These are phyloP conservation scores for Psidium friedrichsthalianum DNA, from an alignment of 345 rosid genomes.

Conservation along the genomic window DNA sequence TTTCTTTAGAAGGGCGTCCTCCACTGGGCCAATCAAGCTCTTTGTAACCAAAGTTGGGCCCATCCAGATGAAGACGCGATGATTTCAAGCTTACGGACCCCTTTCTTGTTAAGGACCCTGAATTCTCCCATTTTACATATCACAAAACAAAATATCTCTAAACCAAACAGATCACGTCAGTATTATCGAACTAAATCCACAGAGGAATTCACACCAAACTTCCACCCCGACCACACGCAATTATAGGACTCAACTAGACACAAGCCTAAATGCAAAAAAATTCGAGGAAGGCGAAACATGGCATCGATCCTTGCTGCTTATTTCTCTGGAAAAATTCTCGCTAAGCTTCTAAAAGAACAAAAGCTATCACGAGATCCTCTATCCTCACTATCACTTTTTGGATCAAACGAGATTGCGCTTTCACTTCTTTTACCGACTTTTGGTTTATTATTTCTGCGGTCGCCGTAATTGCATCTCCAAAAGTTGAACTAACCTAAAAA, in stretches of 20 bases:
- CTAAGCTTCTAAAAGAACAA: background rate
- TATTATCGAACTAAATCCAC: background rate
- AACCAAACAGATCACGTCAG: background rate
- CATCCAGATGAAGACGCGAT: background rate
- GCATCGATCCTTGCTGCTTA: background rate
- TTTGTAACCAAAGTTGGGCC: background rate
- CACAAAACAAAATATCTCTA: background rate
- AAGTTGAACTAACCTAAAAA: background rate
- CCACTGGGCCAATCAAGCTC: background rate
- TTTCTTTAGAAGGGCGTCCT: background rate
- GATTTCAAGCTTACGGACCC: background rate
- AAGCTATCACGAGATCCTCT: background rate
- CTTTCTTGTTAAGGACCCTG: background rate
- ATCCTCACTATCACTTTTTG: background rate
- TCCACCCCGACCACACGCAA: no score
- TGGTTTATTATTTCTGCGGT: background rate
- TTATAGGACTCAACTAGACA: background rate
- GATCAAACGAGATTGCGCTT: background rate
- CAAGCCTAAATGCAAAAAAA: background rate
- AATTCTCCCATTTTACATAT: background rate
- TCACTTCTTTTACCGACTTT: background rate
- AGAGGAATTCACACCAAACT: background rate
- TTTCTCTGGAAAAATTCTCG: background rate
- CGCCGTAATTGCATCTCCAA: background rate
- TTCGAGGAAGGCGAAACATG: background rate